Percentiles rank a stretch among this genome's conserved stretches.
These are phyloP conservation scores for Climacium dendroides DNA, from an alignment of 225 moss, liverwort and hornwort genomes.

Conservation along the genomic window DNA sequence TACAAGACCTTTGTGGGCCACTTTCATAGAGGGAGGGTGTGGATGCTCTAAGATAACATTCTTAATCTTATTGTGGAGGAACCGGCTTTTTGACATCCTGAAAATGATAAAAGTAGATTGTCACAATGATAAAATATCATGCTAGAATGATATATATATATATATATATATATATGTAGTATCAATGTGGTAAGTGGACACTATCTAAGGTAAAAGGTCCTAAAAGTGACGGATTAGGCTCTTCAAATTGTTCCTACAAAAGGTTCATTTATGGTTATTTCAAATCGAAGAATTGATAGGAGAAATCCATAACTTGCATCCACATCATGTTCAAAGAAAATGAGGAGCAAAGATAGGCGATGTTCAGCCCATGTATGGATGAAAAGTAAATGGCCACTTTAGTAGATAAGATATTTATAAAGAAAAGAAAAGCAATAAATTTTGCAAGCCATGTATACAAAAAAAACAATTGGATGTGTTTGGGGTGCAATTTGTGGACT, in stretches of 20 bases:
- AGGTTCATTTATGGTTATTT: background rate
- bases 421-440: background rate
- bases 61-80: fast-evolving
- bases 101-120: no score
- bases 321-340: background rate
- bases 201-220: background rate
- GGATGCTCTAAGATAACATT: background rate
- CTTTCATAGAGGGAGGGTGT: fast-evolving
- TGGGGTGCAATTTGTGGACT: background rate
- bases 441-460: background rate
- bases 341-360: fast-evolving
- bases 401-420: background rate
- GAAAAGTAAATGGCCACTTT: background rate
- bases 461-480: background rate
- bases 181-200: background rate
- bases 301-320: background rate
- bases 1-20: fast-evolving
- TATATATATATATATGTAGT: no score
- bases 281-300: no score
- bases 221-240: background rate
- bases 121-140: no score
- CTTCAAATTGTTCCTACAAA: background rate
- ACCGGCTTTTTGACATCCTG: fast-evolving
- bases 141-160: no score
- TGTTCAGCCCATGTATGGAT: background rate